Evolutionary conservation across 1,139 yeast genomes (phyloP).

Genomic region (Protomyces inouyei): DNA sequence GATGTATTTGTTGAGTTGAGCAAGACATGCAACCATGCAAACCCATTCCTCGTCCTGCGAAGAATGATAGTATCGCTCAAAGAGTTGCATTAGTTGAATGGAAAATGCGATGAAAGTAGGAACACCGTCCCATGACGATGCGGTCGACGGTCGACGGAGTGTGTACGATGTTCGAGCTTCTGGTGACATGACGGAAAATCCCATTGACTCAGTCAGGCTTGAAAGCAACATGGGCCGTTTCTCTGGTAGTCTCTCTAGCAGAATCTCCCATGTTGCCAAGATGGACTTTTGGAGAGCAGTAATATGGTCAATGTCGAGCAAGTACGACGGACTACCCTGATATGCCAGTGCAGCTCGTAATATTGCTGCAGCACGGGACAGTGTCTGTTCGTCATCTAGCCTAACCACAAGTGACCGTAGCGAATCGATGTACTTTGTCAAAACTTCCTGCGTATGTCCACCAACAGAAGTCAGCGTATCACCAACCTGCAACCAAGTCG

Average conservation of each 20-base stretch:
- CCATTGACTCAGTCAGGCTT: neutral
- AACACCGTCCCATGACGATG: constrained; percentile 10
- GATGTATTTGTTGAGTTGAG: neutral
- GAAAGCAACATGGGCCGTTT: neutral
- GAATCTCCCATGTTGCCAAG: neutral
- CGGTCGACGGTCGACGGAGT: neutral
- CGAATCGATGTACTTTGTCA: neutral
- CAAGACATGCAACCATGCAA: neutral
- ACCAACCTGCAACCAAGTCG: neutral
- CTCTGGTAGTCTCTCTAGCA: neutral
- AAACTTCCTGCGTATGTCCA: neutral
- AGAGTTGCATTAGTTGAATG: neutral
- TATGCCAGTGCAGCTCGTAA: constrained; percentile 1
- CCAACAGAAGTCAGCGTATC: neutral
- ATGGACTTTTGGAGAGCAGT: constrained; percentile 13
- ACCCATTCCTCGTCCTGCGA: neutral
- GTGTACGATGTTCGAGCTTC: neutral
- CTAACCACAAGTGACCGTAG: constrained; percentile 1
- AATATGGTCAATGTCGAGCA: constrained; percentile 23
- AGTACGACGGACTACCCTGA: constrained; percentile 14
- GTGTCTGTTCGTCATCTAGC: neutral
- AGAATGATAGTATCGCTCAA: neutral
- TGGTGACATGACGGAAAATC: neutral
- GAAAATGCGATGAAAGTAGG: constrained; percentile 16
- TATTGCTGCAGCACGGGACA: neutral